phyloP scores from a whole-genome alignment of 1,284 basidiomycete species.

The Blastosporella zonata region DNA sequence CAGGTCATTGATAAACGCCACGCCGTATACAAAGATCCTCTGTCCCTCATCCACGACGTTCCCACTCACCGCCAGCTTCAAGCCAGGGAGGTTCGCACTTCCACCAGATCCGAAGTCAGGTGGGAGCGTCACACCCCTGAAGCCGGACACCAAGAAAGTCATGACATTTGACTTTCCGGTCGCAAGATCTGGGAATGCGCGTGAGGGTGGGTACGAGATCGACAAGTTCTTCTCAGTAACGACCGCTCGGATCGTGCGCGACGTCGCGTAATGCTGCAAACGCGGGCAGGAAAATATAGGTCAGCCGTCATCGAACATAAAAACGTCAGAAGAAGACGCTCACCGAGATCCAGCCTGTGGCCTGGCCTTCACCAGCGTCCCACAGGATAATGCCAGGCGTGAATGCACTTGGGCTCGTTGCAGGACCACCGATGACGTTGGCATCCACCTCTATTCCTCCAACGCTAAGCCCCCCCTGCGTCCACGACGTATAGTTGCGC shows the following conservation, averaged over 20 bases:
- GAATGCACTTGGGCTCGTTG: slow-evolving; percentile 23
- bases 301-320: too few species aligned
- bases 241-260: slow-evolving; percentile 25
- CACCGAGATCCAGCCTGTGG: slow-evolving; percentile 22
- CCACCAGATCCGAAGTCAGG: slow-evolving; percentile 22
- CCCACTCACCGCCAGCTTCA: slow-evolving; percentile 22
- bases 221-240: slow-evolving; percentile 22
- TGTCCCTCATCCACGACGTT: slow-evolving; percentile 18
- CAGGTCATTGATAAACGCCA: slow-evolving; percentile 22
- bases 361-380: slow-evolving; percentile 16
- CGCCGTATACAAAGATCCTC: slow-evolving; percentile 23
- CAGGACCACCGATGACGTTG: slow-evolving; percentile 25
- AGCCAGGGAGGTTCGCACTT: slow-evolving; percentile 23
- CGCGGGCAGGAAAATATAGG: too few species aligned
- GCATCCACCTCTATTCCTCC: slow-evolving; percentile 28
- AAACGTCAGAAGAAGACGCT: not conserved
- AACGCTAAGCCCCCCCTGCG: slow-evolving; percentile 25
- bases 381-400: slow-evolving; percentile 26
- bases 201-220: slow-evolving; percentile 26
- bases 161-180: slow-evolving; percentile 20
- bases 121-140: slow-evolving; percentile 17
- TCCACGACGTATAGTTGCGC: slow-evolving; percentile 30
- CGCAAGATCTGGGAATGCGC: slow-evolving; percentile 23
- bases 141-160: slow-evolving; percentile 26
- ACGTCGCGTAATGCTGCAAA: slow-evolving; percentile 25